Base-by-base conservation (phyloP, 2,329 filamentous ascomycete species). In the Beauveria bassiana region DNA sequence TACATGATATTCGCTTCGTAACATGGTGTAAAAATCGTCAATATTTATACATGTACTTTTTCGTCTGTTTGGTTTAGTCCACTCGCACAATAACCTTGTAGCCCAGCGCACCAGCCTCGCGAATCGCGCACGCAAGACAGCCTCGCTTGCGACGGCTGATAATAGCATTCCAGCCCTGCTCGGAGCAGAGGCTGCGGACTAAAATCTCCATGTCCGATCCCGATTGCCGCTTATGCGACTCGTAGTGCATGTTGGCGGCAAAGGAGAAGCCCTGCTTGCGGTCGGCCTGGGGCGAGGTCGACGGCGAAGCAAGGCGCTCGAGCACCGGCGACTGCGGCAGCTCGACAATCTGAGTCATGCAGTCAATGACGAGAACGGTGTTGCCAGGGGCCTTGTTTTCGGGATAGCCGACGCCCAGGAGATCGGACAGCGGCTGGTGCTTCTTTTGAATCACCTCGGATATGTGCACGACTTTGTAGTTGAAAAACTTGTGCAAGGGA, bases 131-230 rank as follows among this genome's bases (percentile, higher is more conserved):
- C 3, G 83, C 82, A 42, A 93, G 72, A 69, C 90, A 93, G 0
- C 87, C 88, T 64, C 88, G 79, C 65, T 84, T 82, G 45, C 81
- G 78, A 57, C 87, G 79, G 64, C 86, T 89, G 64, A 93, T 79
- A 20, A 93, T 70, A 24, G 89, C 89, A 70, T 91, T 88, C 79
- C 86, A 87, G 2, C 89, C 89, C 66, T 82, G 85, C 69, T 90
- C 85, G 0, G 89, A 86, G 70, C 90, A 93, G 66, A 90, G 79
- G 1, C 89, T 88, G 54, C 89, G 78, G 1, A 86, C 87, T 58
- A 93, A 74, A 9, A 92, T 80, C 72, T 91, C 88, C 69, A 89
- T 77, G 67, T 87, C 85, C 14, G 84, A 87, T 1, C 83, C 83
- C 61, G 83, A 84, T 45, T 85, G 82, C 26, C 86, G 76, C 63